Conservation (phyloP, 495 filamentous ascomycete genomes). For the Aspergillus heteromorphus region DNA sequence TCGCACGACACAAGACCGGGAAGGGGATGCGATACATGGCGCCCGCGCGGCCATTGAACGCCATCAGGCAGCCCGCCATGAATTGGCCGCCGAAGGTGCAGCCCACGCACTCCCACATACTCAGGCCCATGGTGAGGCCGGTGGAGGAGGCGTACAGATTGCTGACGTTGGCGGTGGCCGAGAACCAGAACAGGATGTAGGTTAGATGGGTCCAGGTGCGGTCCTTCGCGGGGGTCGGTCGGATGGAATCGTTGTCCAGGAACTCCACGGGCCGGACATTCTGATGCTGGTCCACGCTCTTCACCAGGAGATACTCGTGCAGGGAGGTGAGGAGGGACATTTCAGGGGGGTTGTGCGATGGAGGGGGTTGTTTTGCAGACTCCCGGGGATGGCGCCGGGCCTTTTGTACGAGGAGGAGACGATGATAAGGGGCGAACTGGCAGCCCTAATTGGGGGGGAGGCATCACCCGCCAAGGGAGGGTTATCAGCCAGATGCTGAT, state of each 20-base stretch:
- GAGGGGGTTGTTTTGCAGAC: too few relatives aligned
- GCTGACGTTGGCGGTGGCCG: conserved; percentile 35
- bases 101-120: conserved; percentile 34
- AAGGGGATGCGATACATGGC: conserved; percentile 36
- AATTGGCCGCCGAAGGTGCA: conserved; percentile 30
- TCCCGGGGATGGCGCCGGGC: too few relatives aligned
- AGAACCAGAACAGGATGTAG: conserved; percentile 37
- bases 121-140: conserved; percentile 29
- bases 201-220: conserved; percentile 34
- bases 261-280: conserved; percentile 13
- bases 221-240: conserved; percentile 27
- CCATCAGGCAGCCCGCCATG: conserved; percentile 26
- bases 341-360: too few relatives aligned
- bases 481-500: neutral
- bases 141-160: conserved; percentile 33
- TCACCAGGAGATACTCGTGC: conserved; percentile 17
- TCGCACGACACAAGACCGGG: conserved; percentile 31
- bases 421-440: neutral
- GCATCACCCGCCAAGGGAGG: neutral
- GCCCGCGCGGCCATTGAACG: conserved; percentile 33
- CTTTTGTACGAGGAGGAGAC: too few relatives aligned
- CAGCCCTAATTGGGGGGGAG: neutral
- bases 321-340: conserved; percentile 13
- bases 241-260: conserved; percentile 36
- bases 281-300: conserved; percentile 19